Evolutionary conservation across 1,284 basidiomycete genomes (phyloP).

Genomic region (Golubevia sp.): DNA sequence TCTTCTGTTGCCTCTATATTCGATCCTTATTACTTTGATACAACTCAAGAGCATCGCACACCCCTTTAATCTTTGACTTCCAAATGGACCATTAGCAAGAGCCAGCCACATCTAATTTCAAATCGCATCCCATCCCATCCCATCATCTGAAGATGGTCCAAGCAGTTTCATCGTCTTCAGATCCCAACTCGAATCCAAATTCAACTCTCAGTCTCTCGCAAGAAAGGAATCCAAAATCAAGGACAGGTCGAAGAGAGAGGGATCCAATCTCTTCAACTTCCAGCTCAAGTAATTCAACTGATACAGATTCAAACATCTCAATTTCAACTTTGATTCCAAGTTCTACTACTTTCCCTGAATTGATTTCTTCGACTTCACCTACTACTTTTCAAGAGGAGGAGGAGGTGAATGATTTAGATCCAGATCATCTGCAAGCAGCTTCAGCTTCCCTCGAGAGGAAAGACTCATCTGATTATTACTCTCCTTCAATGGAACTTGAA

Average conservation of each 20-base stretch:
- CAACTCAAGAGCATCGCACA: too few species aligned
- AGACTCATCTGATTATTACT: not conserved
- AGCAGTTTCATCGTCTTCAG: not conserved
- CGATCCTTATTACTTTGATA: too few species aligned
- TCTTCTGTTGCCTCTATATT: too few species aligned
- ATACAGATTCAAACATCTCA: not conserved
- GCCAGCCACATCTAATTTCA: too few species aligned
- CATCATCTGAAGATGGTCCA: too few species aligned
- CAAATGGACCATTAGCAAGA: too few species aligned
- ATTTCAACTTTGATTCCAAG: not conserved
- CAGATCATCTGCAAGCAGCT: not conserved
- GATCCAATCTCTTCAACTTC: not conserved
- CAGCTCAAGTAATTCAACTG: not conserved
- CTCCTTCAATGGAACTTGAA: not conserved
- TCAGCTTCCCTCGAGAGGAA: not conserved
- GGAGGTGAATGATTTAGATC: not conserved
- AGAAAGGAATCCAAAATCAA: not conserved
- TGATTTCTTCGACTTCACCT: not conserved
- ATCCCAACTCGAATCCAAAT: not conserved
- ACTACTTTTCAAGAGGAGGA: too few species aligned
- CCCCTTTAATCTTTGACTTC: too few species aligned
- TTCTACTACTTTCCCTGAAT: not conserved
- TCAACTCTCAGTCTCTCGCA: too few species aligned
- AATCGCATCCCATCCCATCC: too few species aligned
- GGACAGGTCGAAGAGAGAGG: not conserved